Evolutionary conservation across 2,329 filamentous ascomycete genomes (phyloP).

Genomic region (Penicillium sp.): DNA sequence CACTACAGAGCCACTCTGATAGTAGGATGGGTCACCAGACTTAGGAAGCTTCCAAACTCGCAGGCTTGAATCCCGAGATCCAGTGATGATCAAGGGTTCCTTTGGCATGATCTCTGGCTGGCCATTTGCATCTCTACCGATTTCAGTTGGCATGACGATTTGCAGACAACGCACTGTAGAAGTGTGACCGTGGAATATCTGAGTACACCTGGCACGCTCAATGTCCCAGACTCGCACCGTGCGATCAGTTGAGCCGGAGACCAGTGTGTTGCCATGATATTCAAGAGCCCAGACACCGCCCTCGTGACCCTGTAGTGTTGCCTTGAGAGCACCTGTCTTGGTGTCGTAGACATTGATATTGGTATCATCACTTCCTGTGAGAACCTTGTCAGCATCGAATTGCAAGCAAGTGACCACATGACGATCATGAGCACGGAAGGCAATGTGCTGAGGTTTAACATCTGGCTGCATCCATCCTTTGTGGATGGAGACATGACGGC

Average conservation of each 20-base stretch:
- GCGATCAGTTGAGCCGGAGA: constrained; percentile 93
- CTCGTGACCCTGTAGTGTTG: constrained; percentile 87
- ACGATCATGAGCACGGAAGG: constrained; percentile 92
- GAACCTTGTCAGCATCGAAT: constrained; percentile 96
- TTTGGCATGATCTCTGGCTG: constrained; percentile 85
- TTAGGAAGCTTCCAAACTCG: constrained; percentile 93
- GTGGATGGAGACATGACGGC: constrained; percentile 85
- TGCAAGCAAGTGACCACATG: constrained; percentile 98
- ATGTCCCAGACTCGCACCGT: constrained; percentile 99
- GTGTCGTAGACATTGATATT: constrained; percentile 98
- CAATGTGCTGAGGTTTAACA: constrained; percentile 84
- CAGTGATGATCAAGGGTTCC: constrained; percentile 94
- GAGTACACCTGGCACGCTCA: constrained; percentile 85
- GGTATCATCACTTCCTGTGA: constrained; percentile 96
- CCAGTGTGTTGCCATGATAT: constrained; percentile 91
- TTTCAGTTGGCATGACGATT: constrained; percentile 83
- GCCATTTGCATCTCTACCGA: constrained; percentile 71
- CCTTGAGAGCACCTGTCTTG: constrained; percentile 82
- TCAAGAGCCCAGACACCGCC: constrained; percentile 97
- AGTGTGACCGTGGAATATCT: constrained; percentile 96
- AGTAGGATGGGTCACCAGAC: constrained; percentile 73
- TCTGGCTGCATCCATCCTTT: constrained; percentile 86
- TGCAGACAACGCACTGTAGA: constrained; percentile 95
- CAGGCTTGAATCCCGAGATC: constrained; percentile 89
- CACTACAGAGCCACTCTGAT: constrained; percentile 74